Evolutionary conservation across 805 yeast species (phyloP).

Genomic region (Ogataea salicorniae): DNA sequence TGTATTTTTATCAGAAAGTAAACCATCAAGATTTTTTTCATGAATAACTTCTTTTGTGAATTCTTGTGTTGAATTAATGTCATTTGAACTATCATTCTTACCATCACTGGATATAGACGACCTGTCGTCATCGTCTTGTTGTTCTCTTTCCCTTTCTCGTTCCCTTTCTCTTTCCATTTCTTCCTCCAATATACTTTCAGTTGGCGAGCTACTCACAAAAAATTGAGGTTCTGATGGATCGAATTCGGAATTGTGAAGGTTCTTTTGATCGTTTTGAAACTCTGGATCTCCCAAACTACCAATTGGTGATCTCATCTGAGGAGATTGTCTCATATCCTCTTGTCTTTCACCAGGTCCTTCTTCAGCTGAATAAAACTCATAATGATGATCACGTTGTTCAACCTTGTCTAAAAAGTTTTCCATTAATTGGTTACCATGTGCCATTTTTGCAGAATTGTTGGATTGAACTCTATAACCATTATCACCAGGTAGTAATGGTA

Average conservation of each 20-base stretch:
- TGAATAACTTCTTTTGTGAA: neutral
- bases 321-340: slow-evolving; percentile 11
- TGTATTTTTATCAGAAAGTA: neutral
- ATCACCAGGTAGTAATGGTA: slow-evolving; percentile 82
- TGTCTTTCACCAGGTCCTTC: slow-evolving; percentile 35
- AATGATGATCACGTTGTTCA: slow-evolving; percentile 87
- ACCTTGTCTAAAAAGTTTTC: slow-evolving; percentile 74
- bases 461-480: slow-evolving; percentile 74
- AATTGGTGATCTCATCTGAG: slow-evolving; percentile 17
- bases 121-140: neutral
- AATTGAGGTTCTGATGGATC: slow-evolving; percentile 93
- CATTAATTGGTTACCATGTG: slow-evolving; percentile 43
- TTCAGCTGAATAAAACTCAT: slow-evolving; percentile 81
- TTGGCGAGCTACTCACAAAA: slow-evolving; percentile 48
- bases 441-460: slow-evolving; percentile 44
- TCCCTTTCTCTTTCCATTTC: slow-evolving; percentile 7
- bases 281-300: slow-evolving; percentile 15
- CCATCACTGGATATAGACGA: neutral
- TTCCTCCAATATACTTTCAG: slow-evolving; percentile 27
- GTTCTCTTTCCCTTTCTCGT: slow-evolving; percentile 1
- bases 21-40: neutral
- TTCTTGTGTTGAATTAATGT: no score
- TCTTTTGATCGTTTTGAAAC: slow-evolving; percentile 31
- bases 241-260: slow-evolving; percentile 45
- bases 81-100: no score